Percentiles rank a stretch among this genome's conserved stretches.
Evolutionary conservation across 805 yeast genomes (phyloP).

Genomic region (Martiniozyma abietophila): DNA sequence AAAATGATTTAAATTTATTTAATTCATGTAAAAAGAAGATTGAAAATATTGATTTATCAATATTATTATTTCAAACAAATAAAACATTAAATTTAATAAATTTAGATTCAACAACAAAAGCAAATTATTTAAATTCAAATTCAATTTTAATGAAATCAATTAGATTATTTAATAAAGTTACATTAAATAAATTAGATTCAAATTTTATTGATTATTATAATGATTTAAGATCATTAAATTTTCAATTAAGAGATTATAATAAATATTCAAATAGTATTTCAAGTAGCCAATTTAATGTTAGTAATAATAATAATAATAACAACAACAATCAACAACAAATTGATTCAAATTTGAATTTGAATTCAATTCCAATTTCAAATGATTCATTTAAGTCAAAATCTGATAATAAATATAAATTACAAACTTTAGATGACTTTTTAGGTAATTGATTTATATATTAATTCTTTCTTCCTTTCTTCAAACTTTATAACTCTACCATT

Average conservation of each 20-base stretch:
- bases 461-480: too few relatives aligned
- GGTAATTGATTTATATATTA: too few relatives aligned
- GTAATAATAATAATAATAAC: neutral
- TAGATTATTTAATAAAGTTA: conserved; percentile 12
- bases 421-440: conserved; percentile 82
- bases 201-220: conserved; percentile 20
- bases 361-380: neutral
- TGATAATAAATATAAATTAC: conserved; percentile 40
- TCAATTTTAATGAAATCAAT: conserved; percentile 1
- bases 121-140: neutral
- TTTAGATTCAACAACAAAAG: neutral
- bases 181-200: conserved; percentile 15
- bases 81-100: conserved; percentile 18
- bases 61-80: conserved; percentile 22
- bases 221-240: conserved; percentile 25
- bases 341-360: neutral
- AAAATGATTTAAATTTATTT: conserved; percentile 4
- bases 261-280: conserved; percentile 22
- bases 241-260: conserved; percentile 32
- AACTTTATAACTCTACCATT: too few relatives aligned
- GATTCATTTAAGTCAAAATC: neutral
- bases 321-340: neutral
- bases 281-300: too few relatives aligned
- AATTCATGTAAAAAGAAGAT: conserved; percentile 16
- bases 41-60: conserved; percentile 21